These are phyloP conservation scores for Xylaria polymorpha DNA, from an alignment of 2,329 filamentous ascomycete species.

Conservation along the genomic window DNA sequence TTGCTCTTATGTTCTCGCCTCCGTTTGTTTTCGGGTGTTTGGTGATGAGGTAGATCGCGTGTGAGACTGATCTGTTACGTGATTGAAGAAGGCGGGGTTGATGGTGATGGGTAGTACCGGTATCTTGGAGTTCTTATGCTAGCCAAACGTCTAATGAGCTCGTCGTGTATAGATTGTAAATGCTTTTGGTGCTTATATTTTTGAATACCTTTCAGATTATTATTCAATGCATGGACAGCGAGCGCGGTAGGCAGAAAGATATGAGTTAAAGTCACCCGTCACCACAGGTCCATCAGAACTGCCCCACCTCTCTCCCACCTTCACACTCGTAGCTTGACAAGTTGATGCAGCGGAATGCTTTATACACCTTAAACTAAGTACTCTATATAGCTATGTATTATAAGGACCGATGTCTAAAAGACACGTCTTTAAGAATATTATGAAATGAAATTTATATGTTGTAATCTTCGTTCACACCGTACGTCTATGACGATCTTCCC, in stretches of 20 bases:
- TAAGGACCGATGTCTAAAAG: neutral
- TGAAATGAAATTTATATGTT: neutral
- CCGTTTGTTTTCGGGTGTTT: neutral
- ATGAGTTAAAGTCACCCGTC: slow-evolving; percentile 5
- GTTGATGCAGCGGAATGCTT: neutral
- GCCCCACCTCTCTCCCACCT: slow-evolving; percentile 13
- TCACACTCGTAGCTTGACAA: neutral
- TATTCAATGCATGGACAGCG: neutral
- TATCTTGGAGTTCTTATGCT: neutral
- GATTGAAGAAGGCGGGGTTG: slow-evolving; percentile 1
- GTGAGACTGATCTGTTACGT: no score
- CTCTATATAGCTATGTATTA: neutral
- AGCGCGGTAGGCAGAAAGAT: neutral
- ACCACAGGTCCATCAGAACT: neutral
- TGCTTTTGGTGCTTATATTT: neutral
- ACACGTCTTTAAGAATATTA: neutral
- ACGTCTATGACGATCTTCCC: neutral
- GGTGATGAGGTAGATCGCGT: neutral
- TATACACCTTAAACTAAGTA: neutral
- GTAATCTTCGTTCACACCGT: neutral
- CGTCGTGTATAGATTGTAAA: neutral
- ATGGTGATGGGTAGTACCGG: neutral
- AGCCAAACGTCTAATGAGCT: neutral
- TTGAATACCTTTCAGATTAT: neutral
- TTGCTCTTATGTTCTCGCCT: neutral